These are phyloP conservation scores for Penicillium malachiteum DNA, from an alignment of 495 filamentous ascomycete genomes.

Conservation along the genomic window DNA sequence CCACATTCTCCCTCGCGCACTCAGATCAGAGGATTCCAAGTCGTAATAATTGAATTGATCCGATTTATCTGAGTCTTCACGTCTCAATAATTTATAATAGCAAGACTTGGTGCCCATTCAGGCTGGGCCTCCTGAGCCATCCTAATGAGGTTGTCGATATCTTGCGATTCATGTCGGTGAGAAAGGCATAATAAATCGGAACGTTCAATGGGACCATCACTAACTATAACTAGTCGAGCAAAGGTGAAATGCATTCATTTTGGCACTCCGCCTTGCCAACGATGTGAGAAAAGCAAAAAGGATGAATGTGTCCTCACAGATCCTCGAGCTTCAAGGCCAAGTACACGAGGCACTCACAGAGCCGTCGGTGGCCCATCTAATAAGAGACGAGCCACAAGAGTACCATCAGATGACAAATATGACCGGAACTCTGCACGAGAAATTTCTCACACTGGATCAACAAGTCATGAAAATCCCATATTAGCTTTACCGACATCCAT, in stretches of 20 bases:
- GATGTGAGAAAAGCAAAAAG: slow-evolving; percentile 31
- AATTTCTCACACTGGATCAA: slow-evolving; percentile 1
- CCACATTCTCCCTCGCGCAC: slow-evolving; percentile 1
- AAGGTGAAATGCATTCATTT: slow-evolving; percentile 47
- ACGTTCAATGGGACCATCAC: background rate
- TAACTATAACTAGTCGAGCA: slow-evolving; percentile 25
- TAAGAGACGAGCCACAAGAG: slow-evolving; percentile 15
- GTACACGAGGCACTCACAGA: slow-evolving; percentile 1
- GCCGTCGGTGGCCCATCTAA: slow-evolving; percentile 1
- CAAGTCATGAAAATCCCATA: slow-evolving; percentile 22
- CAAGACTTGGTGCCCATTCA: background rate
- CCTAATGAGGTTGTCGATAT: slow-evolving; percentile 43
- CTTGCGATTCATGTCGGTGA: slow-evolving; percentile 43
- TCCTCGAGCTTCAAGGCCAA: slow-evolving; percentile 20
- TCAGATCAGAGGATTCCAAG: background rate
- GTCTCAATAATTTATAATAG: too few relatives aligned
- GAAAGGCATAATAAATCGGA: background rate
- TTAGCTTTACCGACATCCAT: slow-evolving; percentile 27
- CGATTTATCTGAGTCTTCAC: too few relatives aligned
- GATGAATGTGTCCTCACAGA: slow-evolving; percentile 34
- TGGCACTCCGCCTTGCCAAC: slow-evolving; percentile 39
- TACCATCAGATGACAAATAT: background rate
- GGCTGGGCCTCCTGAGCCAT: background rate
- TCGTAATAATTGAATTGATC: too few relatives aligned
- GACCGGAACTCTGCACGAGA: background rate